Evolutionary conservation across 2,329 filamentous ascomycete species (phyloP).

Genomic region (Plectosphaerella plurivora): DNA sequence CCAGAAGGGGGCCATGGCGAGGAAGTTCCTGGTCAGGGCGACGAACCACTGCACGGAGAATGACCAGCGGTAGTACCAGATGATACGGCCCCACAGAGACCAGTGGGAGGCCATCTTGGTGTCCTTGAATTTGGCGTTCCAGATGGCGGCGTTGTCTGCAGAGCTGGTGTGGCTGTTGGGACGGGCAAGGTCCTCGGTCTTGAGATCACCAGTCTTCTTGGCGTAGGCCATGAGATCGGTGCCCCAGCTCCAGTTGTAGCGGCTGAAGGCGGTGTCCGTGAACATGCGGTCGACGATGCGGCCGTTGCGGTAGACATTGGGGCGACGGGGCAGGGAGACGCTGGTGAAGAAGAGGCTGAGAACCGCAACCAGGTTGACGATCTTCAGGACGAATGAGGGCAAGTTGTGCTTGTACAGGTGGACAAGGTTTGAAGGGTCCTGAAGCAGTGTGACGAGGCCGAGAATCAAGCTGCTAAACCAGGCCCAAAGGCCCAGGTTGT

Average conservation of each 20-base stretch:
- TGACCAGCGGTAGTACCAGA: constrained; percentile 50
- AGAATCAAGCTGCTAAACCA: constrained; percentile 43
- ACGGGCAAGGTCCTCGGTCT: constrained; percentile 58
- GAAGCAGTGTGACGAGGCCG: constrained; percentile 36
- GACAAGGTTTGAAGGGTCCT: constrained; percentile 35
- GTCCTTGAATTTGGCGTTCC: constrained; percentile 18
- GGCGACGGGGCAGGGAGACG: constrained; percentile 60
- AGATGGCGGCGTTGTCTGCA: constrained; percentile 44
- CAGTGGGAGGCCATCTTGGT: constrained; percentile 25
- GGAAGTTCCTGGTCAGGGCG: constrained; percentile 46
- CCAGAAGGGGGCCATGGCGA: constrained; percentile 69
- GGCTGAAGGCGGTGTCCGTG: constrained; percentile 55
- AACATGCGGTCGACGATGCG: constrained; percentile 59
- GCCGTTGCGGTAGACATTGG: constrained; percentile 58
- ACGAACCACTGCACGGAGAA: constrained; percentile 57
- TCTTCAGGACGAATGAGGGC: constrained; percentile 38
- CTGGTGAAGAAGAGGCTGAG: constrained; percentile 43
- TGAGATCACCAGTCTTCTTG: constrained; percentile 52
- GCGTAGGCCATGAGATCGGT: constrained; percentile 49
- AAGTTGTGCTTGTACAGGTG: constrained; percentile 24
- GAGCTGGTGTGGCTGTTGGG: constrained; percentile 52
- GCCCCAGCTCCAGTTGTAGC: constrained; percentile 65
- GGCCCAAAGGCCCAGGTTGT: constrained; percentile 48
- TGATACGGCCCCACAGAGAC: constrained; percentile 56
- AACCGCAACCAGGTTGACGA: constrained; percentile 39